Evolutionary conservation across 2,329 filamentous ascomycete species (phyloP), one percentile per base, ranked within the genome.

Genomic region (Trichoderma sp.): DNA sequence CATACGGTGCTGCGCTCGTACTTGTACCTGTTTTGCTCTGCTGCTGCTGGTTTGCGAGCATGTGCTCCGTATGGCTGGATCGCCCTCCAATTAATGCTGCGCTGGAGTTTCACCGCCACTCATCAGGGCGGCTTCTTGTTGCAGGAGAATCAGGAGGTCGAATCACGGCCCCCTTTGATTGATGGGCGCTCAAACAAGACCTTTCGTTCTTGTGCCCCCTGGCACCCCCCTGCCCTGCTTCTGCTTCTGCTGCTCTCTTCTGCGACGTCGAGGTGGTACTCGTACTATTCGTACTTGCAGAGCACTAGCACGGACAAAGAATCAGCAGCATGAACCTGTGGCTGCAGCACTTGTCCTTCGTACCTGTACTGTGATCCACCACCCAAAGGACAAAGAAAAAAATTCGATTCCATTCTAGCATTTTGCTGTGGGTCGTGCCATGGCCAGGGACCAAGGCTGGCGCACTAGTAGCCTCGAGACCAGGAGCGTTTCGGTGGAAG

Each of bases 91-190:
- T 63, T 50, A 60, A 38, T 45, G 38, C 60, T n/a, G 69, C 65
- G 35, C 65, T 60, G 31, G 31, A 75, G 67, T 75, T 75, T 75
- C 74, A 75, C 74, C 74, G 74, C 74, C 74, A 66, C 74, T 75
- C 74, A 75, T 75, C 53, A 75, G 69, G 69, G 69, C 69, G 69
- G 69, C 60, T 38, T 72, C 69, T 33, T 72, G 69, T 72, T 72
- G 60, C 72, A 67, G 72, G 64, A 75, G 64, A 68, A 62, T 62
- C 63, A 75, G 66, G 74, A 65, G 67, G 74, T 63, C 53, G n/a
- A 50, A 66, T n/a, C 38, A 63, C n/a, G 63, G 41, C 59, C 56
- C 71, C 71, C 63, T 74, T 67, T 65, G 33, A 74, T 60, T 62
- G 63, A 74, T 74, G 56, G 56, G 38, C 69, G 31, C 29, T 35